Evolutionary conservation across 2,329 filamentous ascomycete species (phyloP), one percentile per base, ranked within the genome.

Genomic region (Verticillium isaacii): DNA sequence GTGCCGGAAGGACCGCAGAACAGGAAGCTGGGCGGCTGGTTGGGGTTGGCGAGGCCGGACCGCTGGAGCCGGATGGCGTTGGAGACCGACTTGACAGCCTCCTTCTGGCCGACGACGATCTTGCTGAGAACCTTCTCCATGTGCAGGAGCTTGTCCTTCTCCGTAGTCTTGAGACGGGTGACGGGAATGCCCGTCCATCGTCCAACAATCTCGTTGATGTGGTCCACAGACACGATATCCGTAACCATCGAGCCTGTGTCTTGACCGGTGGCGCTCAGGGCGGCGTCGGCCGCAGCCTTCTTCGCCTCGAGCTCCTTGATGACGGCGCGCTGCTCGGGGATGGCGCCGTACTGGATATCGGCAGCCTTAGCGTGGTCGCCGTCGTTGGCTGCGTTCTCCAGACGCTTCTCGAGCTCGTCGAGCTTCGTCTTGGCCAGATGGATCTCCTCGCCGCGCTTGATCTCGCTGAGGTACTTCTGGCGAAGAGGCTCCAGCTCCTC

Each of bases 1-100:
- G 95, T 99, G 81, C 95, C 95, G 0, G 94, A 98, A 15, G 95
- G 95, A 81, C 95, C 95, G 71, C 95, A 98, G 86, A 99, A 99
- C 62, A 99, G 85, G 88, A 99, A 99, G 73, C 92, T 97, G 3
- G 95, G 95, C 32, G 95, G 95, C 71, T 97, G 92, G 74, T 98
- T 98, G 34, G 95, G 95, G 74, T 99, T 99, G 77, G 86, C 87
- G 54, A 99, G 89, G 62, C 95, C 95, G 61, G 95, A 98, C 66
- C 95, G 89, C 76, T 98, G 94, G 50, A 99, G 85, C 66, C 95
- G 89, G 71, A 99, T 99, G 60, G 95, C 93, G 71, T 99, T 98
- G 60, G 94, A 94, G 36, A 99, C 95, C 1, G 93, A 92, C 61
- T 86, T 85, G 57, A 98, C 95, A 36, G 95, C 95, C 78, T 99